These are phyloP conservation scores for Clathrospora elynae DNA, from an alignment of 2,329 filamentous ascomycete species.

Conservation along the genomic window DNA sequence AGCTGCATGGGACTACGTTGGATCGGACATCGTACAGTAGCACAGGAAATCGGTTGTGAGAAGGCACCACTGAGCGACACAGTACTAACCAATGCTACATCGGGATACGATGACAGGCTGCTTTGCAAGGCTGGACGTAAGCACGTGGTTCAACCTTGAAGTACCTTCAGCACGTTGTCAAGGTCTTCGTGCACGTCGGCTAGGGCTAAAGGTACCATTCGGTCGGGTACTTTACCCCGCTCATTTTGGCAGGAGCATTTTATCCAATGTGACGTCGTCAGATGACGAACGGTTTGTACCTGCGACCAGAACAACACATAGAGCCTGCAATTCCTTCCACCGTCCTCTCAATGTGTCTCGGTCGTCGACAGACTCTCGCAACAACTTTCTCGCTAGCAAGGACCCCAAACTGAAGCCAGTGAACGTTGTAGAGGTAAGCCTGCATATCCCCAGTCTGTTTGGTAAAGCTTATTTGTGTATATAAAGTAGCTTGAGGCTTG, in stretches of 20 bases:
- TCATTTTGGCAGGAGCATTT: constrained; percentile 24
- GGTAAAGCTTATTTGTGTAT: too few species aligned
- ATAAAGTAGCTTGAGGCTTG: too few species aligned
- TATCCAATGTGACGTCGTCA: constrained; percentile 26
- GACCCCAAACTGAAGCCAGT: too few species aligned
- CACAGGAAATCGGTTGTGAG: constrained; percentile 13
- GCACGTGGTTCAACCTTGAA: neutral
- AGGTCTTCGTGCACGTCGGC: neutral
- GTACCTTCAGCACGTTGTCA: neutral
- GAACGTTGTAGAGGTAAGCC: too few species aligned
- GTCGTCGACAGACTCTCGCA: too few species aligned
- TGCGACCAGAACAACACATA: too few species aligned
- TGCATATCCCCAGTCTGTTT: too few species aligned
- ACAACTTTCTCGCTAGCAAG: too few species aligned
- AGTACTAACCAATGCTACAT: constrained; percentile 1
- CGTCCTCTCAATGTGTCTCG: too few species aligned
- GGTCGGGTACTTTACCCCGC: constrained; percentile 33
- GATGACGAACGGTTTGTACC: too few species aligned
- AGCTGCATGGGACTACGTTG: constrained; percentile 6
- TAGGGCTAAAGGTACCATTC: constrained; percentile 12
- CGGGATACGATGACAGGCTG: constrained; percentile 3
- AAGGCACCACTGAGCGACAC: constrained; percentile 12
- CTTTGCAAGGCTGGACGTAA: constrained; percentile 9
- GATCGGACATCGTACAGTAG: constrained; percentile 5
- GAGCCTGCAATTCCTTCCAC: too few species aligned